Conservation (phyloP, 2,329 filamentous ascomycete genomes). For the Fusarium staphyleae region DNA sequence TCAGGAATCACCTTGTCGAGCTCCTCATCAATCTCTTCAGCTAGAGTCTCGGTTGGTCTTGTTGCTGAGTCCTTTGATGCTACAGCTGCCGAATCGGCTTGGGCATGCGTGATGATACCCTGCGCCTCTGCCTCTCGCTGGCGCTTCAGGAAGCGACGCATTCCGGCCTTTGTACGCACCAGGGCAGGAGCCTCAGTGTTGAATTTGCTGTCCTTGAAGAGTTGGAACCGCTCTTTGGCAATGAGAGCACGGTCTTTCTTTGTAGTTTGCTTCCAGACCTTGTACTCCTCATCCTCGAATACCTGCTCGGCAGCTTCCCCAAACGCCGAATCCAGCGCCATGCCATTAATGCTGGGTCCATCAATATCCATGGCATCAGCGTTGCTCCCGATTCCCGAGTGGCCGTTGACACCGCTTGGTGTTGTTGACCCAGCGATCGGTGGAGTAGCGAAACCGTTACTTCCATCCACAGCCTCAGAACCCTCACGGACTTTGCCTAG, state of each 20-base stretch:
- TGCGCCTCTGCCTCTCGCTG: conserved; percentile 71
- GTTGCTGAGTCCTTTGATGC: conserved; percentile 57
- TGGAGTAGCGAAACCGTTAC: conserved; percentile 87
- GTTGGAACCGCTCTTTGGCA: conserved; percentile 82
- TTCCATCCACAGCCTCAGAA: conserved; percentile 80
- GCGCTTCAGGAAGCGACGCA: conserved; percentile 85
- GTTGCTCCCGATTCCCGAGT: conserved; percentile 73
- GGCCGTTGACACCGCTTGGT: conserved; percentile 73
- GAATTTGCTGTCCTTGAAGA: conserved; percentile 85
- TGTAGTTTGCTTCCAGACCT: conserved; percentile 98
- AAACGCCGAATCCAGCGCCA: conserved; percentile 68
- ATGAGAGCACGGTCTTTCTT: conserved; percentile 92
- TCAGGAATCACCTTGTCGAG: conserved; percentile 87
- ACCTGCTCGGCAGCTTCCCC: conserved; percentile 74
- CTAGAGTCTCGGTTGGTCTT: conserved; percentile 74
- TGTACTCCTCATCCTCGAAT: conserved; percentile 93
- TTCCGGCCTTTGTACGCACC: conserved; percentile 82
- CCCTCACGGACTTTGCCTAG: conserved; percentile 70
- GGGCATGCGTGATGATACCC: conserved; percentile 49
- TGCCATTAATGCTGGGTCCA: conserved; percentile 71
- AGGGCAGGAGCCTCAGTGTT: conserved; percentile 89
- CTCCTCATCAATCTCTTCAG: conserved; percentile 93
- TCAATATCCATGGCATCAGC: conserved; percentile 89
- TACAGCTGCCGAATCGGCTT: conserved; percentile 48
- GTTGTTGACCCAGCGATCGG: conserved; percentile 78